Evolutionary conservation across 257 asterid genomes (phyloP), one percentile per base, ranked within the genome.

Genomic region (Gardenia jasminoides): DNA sequence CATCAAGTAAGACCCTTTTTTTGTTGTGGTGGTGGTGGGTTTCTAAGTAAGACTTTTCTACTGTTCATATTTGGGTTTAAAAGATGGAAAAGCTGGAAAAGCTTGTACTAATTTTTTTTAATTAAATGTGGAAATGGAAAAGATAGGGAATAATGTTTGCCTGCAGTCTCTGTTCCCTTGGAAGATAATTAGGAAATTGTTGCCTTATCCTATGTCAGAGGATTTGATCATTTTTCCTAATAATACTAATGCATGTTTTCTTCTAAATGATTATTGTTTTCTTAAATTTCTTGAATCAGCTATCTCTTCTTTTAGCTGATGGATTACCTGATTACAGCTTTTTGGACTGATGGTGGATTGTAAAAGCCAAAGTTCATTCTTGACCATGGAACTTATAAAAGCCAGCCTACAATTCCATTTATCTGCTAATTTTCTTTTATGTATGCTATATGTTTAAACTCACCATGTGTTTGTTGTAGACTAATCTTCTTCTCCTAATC

Each of bases 1-100:
- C 75, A 81, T 91, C 72, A 77, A 43, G 96, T 91, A 81, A 91
- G 93, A n/a, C 70, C 28, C 31, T 48, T 66, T 13, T 16, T 19
- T 44, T 64, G 44, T 47, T 3, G 3, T 3, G 41, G 41, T 3
- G 41, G 41, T 36, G 41, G 41, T 3, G 41, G 41, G 41, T 36
- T n/a, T n/a, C 41, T 36, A 77, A 43, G 96, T 91, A 81, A 89
- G 93, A n/a, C 74, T 36, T 33, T 47, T 7, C 52, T 22, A 10
- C 26, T 44, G 64, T 56, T 47, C 22, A 2, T 71, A 31, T 28
- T 54, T 8, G 71, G 72, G 33, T 50, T 54, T 31, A 68, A 22
- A 10, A 39, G 11, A 16, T 28, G 31, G 43, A 24, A 9, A 28
- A 28, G 61, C 59, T 28, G 31, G 43, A 24, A 9, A 28, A 28